Percentiles rank a stretch among this genome's conserved stretches.
These are phyloP conservation scores for Xanthoparmelia taractica DNA, from an alignment of 495 filamentous ascomycete species.

Conservation along the genomic window DNA sequence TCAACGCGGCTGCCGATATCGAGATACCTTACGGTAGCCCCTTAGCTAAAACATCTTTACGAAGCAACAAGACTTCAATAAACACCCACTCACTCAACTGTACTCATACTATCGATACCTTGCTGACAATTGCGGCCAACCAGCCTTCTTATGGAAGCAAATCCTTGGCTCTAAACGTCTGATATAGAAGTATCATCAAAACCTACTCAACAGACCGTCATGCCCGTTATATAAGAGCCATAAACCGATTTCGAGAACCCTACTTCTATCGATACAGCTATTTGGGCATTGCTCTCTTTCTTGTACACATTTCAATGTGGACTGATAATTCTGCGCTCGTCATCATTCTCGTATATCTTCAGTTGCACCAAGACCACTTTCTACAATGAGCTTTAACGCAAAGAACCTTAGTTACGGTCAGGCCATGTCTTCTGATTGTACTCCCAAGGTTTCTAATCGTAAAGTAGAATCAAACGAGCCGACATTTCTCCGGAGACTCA, in stretches of 20 bases:
- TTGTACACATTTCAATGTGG: not conserved
- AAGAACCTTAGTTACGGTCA: slow-evolving; percentile 26
- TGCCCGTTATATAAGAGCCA: not conserved
- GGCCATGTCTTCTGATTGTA: not conserved
- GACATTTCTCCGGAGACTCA: slow-evolving; percentile 21
- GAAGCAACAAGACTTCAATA: not conserved
- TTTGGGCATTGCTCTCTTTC: not conserved
- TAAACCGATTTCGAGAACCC: not conserved
- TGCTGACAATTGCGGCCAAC: not conserved
- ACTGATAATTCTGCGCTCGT: not conserved
- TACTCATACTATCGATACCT: not conserved
- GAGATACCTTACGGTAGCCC: too few species aligned
- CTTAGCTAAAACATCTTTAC: not conserved
- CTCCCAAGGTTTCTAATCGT: not conserved
- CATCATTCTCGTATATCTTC: too few species aligned
- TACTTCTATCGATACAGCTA: not conserved
- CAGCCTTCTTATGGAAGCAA: not conserved
- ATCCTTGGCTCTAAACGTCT: not conserved
- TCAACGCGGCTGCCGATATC: not conserved
- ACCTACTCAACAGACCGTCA: not conserved
- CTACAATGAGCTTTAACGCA: slow-evolving; percentile 12
- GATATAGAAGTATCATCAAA: not conserved
- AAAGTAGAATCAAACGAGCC: slow-evolving; percentile 23
- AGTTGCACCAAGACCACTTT: not conserved
- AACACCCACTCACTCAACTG: too few species aligned